phyloP scores from a whole-genome alignment of 1,284 basidiomycete species.

The Pyrrhoderma lamaoense region DNA sequence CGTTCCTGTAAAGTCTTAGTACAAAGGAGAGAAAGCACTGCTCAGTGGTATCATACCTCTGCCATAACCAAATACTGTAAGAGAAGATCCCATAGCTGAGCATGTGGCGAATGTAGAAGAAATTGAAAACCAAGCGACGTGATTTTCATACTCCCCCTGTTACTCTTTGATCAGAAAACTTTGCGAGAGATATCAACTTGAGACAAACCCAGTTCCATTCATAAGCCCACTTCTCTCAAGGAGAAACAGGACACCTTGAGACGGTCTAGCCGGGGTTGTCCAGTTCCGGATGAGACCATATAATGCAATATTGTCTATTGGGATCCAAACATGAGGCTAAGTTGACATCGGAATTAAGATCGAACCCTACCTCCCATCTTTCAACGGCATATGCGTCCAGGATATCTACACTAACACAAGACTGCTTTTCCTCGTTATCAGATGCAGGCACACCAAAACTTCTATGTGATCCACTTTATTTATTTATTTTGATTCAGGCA shows the following conservation, averaged over 20 bases:
- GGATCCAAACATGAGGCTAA: constrained; percentile 11
- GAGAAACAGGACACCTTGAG: constrained; percentile 77
- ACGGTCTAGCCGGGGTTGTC: constrained; percentile 62
- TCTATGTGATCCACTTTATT: constrained; percentile 78
- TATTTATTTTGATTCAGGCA: no score
- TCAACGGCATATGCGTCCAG: constrained; percentile 85
- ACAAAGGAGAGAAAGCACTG: constrained; percentile 8
- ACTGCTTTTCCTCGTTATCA: constrained; percentile 51
- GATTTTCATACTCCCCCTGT: constrained; percentile 64
- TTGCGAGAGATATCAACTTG: constrained; percentile 30
- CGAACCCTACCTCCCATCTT: constrained; percentile 80
- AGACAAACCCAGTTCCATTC: constrained; percentile 43
- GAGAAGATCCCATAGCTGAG: constrained; percentile 95
- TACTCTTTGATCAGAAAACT: not conserved
- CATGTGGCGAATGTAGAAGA: constrained; percentile 91
- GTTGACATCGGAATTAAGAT: not conserved
- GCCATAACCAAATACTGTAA: constrained; percentile 83
- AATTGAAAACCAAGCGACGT: constrained; percentile 97
- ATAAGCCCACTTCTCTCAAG: constrained; percentile 86
- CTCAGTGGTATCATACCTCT: constrained; percentile 53
- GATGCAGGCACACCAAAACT: constrained; percentile 84
- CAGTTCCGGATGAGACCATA: constrained; percentile 92
- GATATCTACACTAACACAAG: constrained; percentile 49
- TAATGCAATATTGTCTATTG: constrained; percentile 91
- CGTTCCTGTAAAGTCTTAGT: constrained; percentile 47